These are phyloP conservation scores for Trametes sp. DNA, from an alignment of 1,284 basidiomycete species.

Conservation along the genomic window DNA sequence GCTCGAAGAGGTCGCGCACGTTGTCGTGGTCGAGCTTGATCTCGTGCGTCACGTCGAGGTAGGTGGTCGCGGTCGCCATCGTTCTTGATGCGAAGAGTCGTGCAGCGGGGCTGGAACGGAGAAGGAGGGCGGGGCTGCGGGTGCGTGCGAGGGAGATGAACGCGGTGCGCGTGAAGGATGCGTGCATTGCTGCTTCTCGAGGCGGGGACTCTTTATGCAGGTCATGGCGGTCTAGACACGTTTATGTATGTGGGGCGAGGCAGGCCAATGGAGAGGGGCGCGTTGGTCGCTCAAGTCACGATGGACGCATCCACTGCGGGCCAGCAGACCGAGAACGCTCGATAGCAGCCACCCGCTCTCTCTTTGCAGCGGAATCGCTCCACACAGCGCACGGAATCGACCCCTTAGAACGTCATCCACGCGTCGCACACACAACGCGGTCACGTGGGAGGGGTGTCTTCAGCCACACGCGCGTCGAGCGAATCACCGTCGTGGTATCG, in stretches of 20 bases:
- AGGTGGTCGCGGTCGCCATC: constrained; percentile 13
- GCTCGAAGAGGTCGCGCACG: constrained; percentile 34
- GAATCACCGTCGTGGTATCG: background rate
- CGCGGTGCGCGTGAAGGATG: constrained; percentile 3
- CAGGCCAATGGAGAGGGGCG: constrained; percentile 1
- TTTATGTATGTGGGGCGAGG: constrained; percentile 7
- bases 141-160: constrained; percentile 1
- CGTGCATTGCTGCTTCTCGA: background rate
- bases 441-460: constrained; percentile 2
- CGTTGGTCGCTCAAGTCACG: constrained; percentile 17
- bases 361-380: background rate
- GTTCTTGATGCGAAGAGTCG: background rate
- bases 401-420: constrained; percentile 3
- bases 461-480: constrained; percentile 2
- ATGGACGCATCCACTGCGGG: constrained; percentile 8
- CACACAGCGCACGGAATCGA: background rate
- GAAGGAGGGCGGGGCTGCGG: constrained; percentile 9
- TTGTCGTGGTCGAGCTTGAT: constrained; percentile 40
- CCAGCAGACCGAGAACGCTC: background rate
- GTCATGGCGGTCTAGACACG: background rate
- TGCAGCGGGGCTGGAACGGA: background rate
- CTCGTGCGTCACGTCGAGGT: constrained; percentile 32
- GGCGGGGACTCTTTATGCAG: background rate
- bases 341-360: background rate
- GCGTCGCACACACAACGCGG: constrained; percentile 11